Base-by-base conservation (phyloP, 805 yeast species). In the Priceomyces medius region DNA sequence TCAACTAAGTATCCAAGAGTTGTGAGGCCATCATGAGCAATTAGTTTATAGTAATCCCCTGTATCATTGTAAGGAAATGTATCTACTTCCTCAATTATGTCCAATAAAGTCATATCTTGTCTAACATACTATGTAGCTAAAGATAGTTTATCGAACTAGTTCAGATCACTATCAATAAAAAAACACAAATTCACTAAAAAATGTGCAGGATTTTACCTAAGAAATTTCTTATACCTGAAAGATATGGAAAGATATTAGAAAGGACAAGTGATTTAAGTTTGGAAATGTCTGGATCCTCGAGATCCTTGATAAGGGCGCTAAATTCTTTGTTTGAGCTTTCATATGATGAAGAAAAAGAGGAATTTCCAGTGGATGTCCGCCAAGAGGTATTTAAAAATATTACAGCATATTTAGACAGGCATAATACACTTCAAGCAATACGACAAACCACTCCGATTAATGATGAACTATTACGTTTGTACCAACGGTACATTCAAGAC, bases 391-490 rank as follows among this genome's bases (percentile, higher is more conserved):
- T 47, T 27, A 26, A 31, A 12, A 42, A 44, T 10, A 57, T 59
- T 10, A 35, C 43, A 7, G 46, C 42, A 6, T 56, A 53, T 42
- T 49, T 51, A 14, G 56, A 50, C 13, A 56, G 58, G 33, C 77
- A 73, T 47, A 60, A 66, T 49, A 58, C 74, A 1, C 45, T 56
- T 8, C 55, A 54, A n/a, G 49, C 58, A 12, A 53, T 63, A 33
- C 51, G 47, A 20, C 61, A 55, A 43, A 52, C 62, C 24, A 48
- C 61, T 28, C 57, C 58, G 44, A 46, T 71, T 35, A 63, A 61
- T 45, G 63, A 65, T 23, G 71, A 68, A 31, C 49, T 75, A 23
- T 63, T 64, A 43, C 43, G 51, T 2, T 44, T 70, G 9, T 70
- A 72, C 51, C 54, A 56, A 8, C 50, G 52, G 1, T 55, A 57